Conservation (phyloP, 2,329 filamentous ascomycete species). For the Hysterium pulicare region DNA sequence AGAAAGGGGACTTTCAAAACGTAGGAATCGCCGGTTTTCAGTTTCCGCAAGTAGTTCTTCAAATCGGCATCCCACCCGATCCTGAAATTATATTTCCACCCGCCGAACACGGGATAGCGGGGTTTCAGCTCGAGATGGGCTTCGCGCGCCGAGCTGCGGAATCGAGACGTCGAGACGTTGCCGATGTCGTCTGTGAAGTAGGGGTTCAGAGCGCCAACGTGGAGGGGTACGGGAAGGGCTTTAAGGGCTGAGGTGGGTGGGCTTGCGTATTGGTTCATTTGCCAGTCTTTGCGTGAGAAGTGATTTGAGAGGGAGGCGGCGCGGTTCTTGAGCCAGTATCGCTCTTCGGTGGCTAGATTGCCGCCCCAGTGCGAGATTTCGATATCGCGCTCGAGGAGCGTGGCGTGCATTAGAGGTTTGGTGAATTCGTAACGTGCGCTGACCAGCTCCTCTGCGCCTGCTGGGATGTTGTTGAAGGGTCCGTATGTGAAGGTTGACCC, state of each 20-base stretch:
- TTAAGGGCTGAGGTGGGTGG: conserved; percentile 75
- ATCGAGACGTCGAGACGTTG: conserved; percentile 91
- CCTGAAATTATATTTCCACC: conserved; percentile 97
- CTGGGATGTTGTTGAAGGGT: conserved; percentile 78
- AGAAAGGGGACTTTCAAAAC: conserved; percentile 89
- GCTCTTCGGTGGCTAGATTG: conserved; percentile 91
- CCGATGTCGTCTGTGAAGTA: conserved; percentile 97
- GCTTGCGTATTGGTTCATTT: conserved; percentile 63
- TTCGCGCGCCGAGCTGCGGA: conserved; percentile 72
- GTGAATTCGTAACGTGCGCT: conserved; percentile 92
- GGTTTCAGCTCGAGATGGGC: conserved; percentile 88
- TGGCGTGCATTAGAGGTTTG: conserved; percentile 79
- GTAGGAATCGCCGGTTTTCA: conserved; percentile 65
- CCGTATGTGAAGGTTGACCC: conserved; percentile 87
- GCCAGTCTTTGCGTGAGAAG: conserved; percentile 49
- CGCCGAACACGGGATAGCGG: conserved; percentile 92
- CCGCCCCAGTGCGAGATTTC: conserved; percentile 98
- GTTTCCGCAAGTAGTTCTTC: conserved; percentile 67
- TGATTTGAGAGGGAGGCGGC: conserved; percentile 66
- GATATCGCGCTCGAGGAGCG: conserved; percentile 79
- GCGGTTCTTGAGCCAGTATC: conserved; percentile 82
- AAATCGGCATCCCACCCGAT: conserved; percentile 93
- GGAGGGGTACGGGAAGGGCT: conserved; percentile 76
- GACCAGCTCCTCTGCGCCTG: conserved; percentile 69
- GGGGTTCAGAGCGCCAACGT: conserved; percentile 73